phyloP scores from a whole-genome alignment of 2,329 filamentous ascomycete genomes.

The Xylariaceae sp. region DNA sequence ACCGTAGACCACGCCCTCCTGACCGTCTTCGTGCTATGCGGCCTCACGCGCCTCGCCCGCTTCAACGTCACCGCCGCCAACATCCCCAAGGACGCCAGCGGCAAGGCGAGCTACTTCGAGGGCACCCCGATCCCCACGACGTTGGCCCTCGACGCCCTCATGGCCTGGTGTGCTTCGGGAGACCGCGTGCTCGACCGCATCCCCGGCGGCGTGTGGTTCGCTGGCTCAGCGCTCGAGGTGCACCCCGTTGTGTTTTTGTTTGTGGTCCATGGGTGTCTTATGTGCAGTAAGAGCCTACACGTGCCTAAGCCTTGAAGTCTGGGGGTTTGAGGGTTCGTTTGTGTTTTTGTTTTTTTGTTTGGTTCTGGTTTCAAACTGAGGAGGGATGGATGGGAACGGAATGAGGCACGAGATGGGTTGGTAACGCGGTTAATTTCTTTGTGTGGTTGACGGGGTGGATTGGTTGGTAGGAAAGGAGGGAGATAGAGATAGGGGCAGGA shows the following conservation, averaged over 20 bases:
- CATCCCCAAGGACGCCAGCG: slow-evolving; percentile 84
- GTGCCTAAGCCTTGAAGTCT: slow-evolving; percentile 72
- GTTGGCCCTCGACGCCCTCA: slow-evolving; percentile 71
- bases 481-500: no score
- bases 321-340: not conserved
- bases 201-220: slow-evolving; percentile 67
- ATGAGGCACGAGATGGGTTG: no score
- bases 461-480: no score
- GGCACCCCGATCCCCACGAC: slow-evolving; percentile 94
- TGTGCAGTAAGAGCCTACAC: slow-evolving; percentile 92
- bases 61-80: slow-evolving; percentile 94
- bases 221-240: slow-evolving; percentile 69
- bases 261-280: slow-evolving; percentile 82
- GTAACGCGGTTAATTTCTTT: no score
- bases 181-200: slow-evolving; percentile 75
- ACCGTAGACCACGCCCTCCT: slow-evolving; percentile 74
- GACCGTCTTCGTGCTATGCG: slow-evolving; percentile 88
- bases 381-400: no score
- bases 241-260: slow-evolving; percentile 81
- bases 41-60: slow-evolving; percentile 84
- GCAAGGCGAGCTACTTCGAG: slow-evolving; percentile 95
- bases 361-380: not conserved
- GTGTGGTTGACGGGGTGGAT: no score
- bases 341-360: not conserved
- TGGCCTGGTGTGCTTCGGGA: slow-evolving; percentile 83